phyloP scores from a whole-genome alignment of 768 basidiomycete genomes.

The Xerocomellus chrysenteron region DNA sequence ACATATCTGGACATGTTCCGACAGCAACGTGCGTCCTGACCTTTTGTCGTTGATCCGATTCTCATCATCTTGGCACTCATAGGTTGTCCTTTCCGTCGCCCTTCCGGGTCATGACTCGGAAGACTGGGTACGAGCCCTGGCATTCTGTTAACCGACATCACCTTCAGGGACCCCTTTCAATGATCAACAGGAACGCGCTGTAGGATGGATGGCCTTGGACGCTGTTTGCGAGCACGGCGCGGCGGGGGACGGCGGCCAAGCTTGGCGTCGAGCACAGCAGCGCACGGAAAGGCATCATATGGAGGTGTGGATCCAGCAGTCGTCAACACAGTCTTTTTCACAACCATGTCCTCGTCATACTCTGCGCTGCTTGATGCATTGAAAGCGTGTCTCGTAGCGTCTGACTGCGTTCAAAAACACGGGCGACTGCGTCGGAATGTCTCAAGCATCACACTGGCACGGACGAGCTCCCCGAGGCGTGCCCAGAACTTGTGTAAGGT shows the following conservation, averaged over 20 bases:
- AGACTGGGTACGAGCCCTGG: constrained; percentile 89
- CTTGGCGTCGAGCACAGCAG: constrained; percentile 49
- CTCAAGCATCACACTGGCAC: constrained; percentile 71
- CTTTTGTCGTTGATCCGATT: background rate
- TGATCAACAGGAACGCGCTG: constrained; percentile 64
- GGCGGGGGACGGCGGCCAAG: constrained; percentile 60
- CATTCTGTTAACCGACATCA: constrained; percentile 48
- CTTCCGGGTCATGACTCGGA: constrained; percentile 89
- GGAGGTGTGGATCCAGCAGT: constrained; percentile 8
- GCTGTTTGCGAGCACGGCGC: constrained; percentile 58
- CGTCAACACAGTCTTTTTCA: constrained; percentile 1
- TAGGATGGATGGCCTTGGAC: constrained; percentile 56
- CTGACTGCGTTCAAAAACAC: constrained; percentile 84
- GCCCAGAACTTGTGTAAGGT: constrained; percentile 76
- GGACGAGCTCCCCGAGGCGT: constrained; percentile 77
- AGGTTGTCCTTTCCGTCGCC: constrained; percentile 61
- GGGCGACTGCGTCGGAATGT: constrained; percentile 83
- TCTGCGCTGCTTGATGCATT: constrained; percentile 73
- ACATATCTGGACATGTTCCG: constrained; percentile 72
- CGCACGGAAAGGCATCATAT: no score
- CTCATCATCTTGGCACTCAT: background rate
- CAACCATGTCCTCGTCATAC: constrained; percentile 77
- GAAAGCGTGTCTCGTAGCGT: constrained; percentile 79
- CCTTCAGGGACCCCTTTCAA: constrained; percentile 10
- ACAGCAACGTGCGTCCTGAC: constrained; percentile 45